These are phyloP conservation scores for Pythium sukuiense DNA, from an alignment of 352 stramenopile species.

Conservation along the genomic window DNA sequence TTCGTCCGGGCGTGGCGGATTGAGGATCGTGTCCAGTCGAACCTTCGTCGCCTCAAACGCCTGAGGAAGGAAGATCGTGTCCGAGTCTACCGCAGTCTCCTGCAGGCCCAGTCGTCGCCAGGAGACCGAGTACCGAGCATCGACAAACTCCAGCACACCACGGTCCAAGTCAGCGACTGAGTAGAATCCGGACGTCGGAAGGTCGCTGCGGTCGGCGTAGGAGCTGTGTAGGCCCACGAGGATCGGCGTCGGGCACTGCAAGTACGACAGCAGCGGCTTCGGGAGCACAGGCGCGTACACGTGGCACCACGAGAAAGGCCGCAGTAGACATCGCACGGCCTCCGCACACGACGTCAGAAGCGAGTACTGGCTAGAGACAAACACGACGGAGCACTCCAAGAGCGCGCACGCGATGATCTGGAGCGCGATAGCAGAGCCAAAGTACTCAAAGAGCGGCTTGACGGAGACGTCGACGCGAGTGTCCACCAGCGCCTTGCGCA, in stretches of 20 bases:
- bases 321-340: constrained; percentile 80
- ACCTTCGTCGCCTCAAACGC: constrained; percentile 44
- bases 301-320: constrained; percentile 89
- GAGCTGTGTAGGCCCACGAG: constrained; percentile 82
- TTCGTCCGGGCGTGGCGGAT: constrained; percentile 28
- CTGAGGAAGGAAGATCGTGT: constrained; percentile 51
- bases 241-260: constrained; percentile 90
- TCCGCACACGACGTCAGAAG: constrained; percentile 82
- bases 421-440: constrained; percentile 63
- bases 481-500: constrained; percentile 37
- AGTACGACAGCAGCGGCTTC: constrained; percentile 80
- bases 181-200: constrained; percentile 72
- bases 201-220: constrained; percentile 54
- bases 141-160: constrained; percentile 69
- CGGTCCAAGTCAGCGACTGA: constrained; percentile 75
- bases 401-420: constrained; percentile 81
- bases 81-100: constrained; percentile 18
- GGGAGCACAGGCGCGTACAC: constrained; percentile 88
- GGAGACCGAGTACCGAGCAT: constrained; percentile 40
- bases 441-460: constrained; percentile 62
- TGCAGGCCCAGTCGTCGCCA: constrained; percentile 62
- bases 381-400: constrained; percentile 86
- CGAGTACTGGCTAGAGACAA: constrained; percentile 83
- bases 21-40: constrained; percentile 56
- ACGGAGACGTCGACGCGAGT: constrained; percentile 69